These are phyloP conservation scores for Groenewaldozyma tartarivorans DNA, from an alignment of 805 yeast genomes.

Conservation along the genomic window DNA sequence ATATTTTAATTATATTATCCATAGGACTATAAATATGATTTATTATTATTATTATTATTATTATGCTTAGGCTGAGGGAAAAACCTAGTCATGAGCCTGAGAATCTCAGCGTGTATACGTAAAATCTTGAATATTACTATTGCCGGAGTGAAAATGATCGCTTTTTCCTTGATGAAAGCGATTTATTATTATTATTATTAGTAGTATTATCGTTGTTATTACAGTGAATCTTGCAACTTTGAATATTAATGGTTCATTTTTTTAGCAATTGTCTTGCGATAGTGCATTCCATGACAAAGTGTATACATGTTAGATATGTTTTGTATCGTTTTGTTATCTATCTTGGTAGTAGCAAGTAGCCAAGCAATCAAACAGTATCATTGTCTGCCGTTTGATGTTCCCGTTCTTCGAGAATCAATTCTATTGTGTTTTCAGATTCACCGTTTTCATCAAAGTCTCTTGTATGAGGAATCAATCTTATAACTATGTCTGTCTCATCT, in stretches of 20 bases:
- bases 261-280: no score
- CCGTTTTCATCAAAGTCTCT: constrained; percentile 25
- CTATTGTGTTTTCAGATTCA: neutral
- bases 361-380: neutral
- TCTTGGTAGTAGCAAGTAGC: neutral
- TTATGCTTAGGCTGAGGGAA: neutral
- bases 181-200: no score
- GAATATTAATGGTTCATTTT: no score
- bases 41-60: no score
- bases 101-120: no score
- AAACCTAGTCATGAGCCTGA: no score
- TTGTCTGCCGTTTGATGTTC: neutral
- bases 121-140: no score
- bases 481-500: constrained; percentile 18
- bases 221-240: neutral
- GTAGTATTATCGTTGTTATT: neutral
- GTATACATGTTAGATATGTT: neutral
- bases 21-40: neutral
- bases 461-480: constrained; percentile 21
- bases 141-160: no score
- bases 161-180: no score
- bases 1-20: neutral
- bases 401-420: neutral
- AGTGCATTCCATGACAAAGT: neutral
- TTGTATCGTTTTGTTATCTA: neutral